phyloP scores from a whole-genome alignment of 495 filamentous ascomycete genomes.

The Beverwykella pulmonaria region DNA sequence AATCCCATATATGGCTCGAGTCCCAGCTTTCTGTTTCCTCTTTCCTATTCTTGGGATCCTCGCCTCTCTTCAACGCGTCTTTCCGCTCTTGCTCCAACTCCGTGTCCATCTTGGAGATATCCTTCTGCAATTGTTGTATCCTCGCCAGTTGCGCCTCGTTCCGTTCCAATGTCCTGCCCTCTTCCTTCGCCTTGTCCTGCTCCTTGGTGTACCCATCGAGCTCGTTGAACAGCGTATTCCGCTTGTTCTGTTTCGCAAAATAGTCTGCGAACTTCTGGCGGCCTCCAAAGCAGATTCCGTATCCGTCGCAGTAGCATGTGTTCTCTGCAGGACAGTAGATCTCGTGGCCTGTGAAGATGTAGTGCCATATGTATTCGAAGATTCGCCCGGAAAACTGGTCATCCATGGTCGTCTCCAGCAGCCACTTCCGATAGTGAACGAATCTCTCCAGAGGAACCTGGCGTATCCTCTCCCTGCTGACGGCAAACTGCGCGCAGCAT shows the following conservation, averaged over 20 bases:
- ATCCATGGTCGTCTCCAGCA: constrained; percentile 59
- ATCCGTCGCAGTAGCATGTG: constrained; percentile 72
- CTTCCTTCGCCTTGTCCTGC: constrained; percentile 17
- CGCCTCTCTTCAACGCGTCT: constrained; percentile 30
- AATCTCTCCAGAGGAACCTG: constrained; percentile 63
- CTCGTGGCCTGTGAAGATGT: constrained; percentile 58
- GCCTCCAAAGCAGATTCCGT: constrained; percentile 69
- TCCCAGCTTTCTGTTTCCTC: constrained; percentile 35
- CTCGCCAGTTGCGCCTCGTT: constrained; percentile 11
- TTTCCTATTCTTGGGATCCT: constrained; percentile 21
- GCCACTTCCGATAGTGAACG: constrained; percentile 65
- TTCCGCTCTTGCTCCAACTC: constrained; percentile 27
- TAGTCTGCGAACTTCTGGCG: constrained; percentile 53
- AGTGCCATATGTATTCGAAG: constrained; percentile 73
- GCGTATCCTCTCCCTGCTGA: constrained; percentile 43
- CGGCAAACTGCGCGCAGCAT: constrained; percentile 65
- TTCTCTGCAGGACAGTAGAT: constrained; percentile 63
- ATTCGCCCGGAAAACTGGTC: constrained; percentile 68
- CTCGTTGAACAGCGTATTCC: constrained; percentile 31
- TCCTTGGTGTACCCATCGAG: constrained; percentile 23
- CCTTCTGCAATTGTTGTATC: constrained; percentile 27
- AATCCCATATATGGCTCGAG: constrained; percentile 33
- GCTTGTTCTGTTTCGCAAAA: constrained; percentile 31
- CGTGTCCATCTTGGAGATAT: constrained; percentile 30
- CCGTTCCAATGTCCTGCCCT: constrained; percentile 13